These are phyloP conservation scores for Camillea tinctor DNA, from an alignment of 2,329 filamentous ascomycete genomes.

Conservation along the genomic window DNA sequence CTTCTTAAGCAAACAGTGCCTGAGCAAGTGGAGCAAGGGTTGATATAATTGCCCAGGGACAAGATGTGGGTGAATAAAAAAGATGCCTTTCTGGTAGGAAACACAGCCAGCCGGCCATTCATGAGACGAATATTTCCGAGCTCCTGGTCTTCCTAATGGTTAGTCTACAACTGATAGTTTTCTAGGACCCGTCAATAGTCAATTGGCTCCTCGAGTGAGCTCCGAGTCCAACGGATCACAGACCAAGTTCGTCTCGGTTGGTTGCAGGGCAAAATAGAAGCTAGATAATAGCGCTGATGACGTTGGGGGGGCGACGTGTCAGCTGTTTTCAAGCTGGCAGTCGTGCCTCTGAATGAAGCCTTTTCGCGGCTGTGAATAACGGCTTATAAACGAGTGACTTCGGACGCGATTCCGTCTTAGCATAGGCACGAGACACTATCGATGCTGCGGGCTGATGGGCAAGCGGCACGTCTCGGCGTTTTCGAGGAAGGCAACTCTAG, in stretches of 20 bases:
- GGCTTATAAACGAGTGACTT: constrained; percentile 21
- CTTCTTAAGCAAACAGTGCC: neutral
- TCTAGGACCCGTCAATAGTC: neutral
- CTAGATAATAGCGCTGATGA: neutral
- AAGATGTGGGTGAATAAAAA: neutral
- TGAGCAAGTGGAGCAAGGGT: neutral
- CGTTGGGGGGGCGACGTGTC: neutral
- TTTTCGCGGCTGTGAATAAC: constrained; percentile 6
- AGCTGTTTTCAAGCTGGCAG: neutral
- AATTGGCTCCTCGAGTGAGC: neutral
- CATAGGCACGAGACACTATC: constrained; percentile 16
- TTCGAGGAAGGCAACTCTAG: constrained; percentile 16
- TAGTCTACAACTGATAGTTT: neutral
- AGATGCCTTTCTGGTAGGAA: neutral
- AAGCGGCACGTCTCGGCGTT: constrained; percentile 4
- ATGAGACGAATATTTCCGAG: neutral
- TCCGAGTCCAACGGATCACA: neutral
- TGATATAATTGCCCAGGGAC: neutral
- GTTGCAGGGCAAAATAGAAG: neutral
- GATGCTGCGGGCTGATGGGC: constrained; percentile 10
- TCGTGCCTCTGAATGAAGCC: constrained; percentile 1
- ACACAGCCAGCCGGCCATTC: neutral
- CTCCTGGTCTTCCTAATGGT: neutral
- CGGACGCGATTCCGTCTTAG: constrained; percentile 14
- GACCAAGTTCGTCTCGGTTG: neutral